Evolutionary conservation across 2,329 filamentous ascomycete species (phyloP).

Genomic region (Arthrobotrys musiformis): DNA sequence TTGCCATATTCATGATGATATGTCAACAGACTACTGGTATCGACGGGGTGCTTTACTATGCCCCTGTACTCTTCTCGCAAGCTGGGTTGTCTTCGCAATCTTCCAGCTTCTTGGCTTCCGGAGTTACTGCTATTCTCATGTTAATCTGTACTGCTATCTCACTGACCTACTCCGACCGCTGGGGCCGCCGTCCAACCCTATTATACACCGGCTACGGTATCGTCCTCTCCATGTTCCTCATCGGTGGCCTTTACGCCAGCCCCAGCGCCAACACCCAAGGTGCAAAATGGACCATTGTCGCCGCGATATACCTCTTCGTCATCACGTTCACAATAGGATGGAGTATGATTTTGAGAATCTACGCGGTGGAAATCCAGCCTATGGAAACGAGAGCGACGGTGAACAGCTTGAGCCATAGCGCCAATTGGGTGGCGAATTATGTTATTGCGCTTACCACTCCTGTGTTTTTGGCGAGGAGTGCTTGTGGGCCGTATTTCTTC

Average conservation of each 20-base stretch:
- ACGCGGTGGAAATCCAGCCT: conserved; percentile 71
- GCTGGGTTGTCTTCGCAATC: conserved; percentile 69
- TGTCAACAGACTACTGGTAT: conserved; percentile 73
- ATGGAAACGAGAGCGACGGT: conserved; percentile 68
- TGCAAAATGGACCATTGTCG: conserved; percentile 67
- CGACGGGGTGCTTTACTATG: conserved; percentile 73
- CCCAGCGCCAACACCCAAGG: conserved; percentile 62
- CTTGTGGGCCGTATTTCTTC: conserved; percentile 65
- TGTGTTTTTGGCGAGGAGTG: conserved; percentile 59
- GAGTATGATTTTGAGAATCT: conserved; percentile 70
- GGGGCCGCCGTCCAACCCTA: conserved; percentile 69
- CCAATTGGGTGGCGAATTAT: conserved; percentile 68
- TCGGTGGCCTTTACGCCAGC: conserved; percentile 68
- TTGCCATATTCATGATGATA: conserved; percentile 70
- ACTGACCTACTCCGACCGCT: conserved; percentile 69
- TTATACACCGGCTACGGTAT: conserved; percentile 69
- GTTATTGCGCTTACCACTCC: conserved; percentile 65
- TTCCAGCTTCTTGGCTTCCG: conserved; percentile 71
- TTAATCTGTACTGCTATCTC: conserved; percentile 70
- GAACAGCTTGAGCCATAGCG: conserved; percentile 67
- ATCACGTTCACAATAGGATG: conserved; percentile 67
- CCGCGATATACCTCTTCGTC: conserved; percentile 67
- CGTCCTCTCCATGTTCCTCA: conserved; percentile 67
- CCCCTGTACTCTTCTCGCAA: conserved; percentile 71
- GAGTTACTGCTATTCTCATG: conserved; percentile 71